Evolutionary conservation across 495 filamentous ascomycete genomes (phyloP).

Genomic region (Neurospora pannonica): DNA sequence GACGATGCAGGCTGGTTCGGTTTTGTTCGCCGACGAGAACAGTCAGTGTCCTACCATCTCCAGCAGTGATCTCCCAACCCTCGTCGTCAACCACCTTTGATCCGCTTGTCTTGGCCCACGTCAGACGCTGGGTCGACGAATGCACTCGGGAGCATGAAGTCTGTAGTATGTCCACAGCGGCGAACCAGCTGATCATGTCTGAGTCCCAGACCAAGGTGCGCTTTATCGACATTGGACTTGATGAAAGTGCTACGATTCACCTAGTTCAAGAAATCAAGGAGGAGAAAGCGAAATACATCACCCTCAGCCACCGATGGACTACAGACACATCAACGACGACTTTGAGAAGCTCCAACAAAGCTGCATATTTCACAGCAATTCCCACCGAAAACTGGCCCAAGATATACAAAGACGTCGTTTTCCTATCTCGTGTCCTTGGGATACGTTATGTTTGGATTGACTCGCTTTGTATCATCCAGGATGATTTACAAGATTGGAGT

Average conservation of each 20-base stretch:
- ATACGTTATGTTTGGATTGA: neutral
- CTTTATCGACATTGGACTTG: neutral
- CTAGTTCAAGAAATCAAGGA: neutral
- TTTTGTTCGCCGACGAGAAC: too few species aligned
- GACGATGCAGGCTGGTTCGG: too few species aligned
- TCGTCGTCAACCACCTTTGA: neutral
- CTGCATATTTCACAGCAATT: neutral
- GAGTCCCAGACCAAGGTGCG: neutral
- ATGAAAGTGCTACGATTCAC: neutral
- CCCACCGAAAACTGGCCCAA: neutral
- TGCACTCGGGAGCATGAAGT: neutral
- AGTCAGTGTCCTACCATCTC: neutral
- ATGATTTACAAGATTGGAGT: neutral
- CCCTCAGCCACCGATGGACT: neutral
- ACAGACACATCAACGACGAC: neutral
- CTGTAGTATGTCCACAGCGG: neutral
- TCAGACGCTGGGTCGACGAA: neutral
- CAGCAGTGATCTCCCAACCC: neutral
- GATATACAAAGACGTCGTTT: neutral
- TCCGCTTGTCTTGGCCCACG: neutral
- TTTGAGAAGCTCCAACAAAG: neutral
- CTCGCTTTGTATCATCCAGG: neutral
- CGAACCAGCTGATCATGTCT: neutral
- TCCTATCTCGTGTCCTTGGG: neutral
- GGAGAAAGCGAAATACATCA: neutral